A percentile compares a stretch with the other conserved stretches of the same genome.
Evolutionary conservation across 1,284 basidiomycete genomes (phyloP).

Genomic region (Ustilago esculenta): DNA sequence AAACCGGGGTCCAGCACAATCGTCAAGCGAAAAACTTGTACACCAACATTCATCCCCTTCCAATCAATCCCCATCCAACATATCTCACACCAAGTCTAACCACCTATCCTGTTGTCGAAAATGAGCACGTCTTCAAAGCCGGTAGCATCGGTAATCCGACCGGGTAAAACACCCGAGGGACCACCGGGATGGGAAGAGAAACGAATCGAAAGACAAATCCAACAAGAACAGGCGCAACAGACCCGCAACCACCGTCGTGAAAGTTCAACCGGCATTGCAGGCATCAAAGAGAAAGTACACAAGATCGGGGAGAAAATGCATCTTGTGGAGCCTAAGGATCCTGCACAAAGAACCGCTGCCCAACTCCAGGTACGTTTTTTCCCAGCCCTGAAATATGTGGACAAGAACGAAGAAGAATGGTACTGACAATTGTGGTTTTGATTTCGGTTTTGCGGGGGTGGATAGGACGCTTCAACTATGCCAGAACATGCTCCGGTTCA

Average conservation of each 20-base stretch:
- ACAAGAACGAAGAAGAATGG: no score
- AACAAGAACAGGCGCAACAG: slow-evolving; percentile 26
- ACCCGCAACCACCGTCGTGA: slow-evolving; percentile 35
- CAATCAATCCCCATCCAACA: neutral
- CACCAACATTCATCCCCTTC: no score
- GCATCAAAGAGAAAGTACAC: slow-evolving; percentile 53
- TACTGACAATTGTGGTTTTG: neutral
- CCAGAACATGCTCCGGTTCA: slow-evolving; percentile 35
- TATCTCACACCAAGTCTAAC: neutral
- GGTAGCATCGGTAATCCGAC: slow-evolving; percentile 44
- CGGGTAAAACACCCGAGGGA: slow-evolving; percentile 47
- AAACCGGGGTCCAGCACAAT: no score
- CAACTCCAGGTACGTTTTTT: slow-evolving; percentile 43
- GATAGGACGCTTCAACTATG: slow-evolving; percentile 53
- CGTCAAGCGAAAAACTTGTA: no score
- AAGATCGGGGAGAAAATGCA: slow-evolving; percentile 56
- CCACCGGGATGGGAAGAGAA: slow-evolving; percentile 56
- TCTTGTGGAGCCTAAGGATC: slow-evolving; percentile 50
- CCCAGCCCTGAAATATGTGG: no score
- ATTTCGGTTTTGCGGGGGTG: neutral
- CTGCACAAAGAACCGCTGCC: slow-evolving; percentile 32
- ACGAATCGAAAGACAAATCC: slow-evolving; percentile 33
- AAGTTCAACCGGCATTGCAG: slow-evolving; percentile 28
- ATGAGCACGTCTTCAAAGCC: no score
- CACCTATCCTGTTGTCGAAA: no score